A percentile compares a stretch with the other conserved stretches of the same genome.
Conservation (phyloP, 176 grass and related monocot species). For the Phoenix dactylifera region DNA sequence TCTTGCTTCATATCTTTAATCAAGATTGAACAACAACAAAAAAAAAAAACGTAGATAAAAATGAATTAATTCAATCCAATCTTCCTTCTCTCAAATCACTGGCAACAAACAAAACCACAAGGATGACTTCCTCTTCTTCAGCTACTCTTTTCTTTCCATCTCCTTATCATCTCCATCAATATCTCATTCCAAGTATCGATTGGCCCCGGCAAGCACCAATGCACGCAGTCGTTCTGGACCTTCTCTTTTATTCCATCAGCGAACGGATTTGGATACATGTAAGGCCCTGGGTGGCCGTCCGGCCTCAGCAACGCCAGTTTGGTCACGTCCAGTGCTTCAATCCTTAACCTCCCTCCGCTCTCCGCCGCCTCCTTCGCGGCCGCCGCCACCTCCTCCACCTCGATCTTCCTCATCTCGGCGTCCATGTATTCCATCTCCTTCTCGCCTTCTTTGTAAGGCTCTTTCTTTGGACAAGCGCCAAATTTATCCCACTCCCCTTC, state of each 20-base stretch:
- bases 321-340: conserved; percentile 62
- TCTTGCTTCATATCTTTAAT: too few species aligned
- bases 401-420: conserved; percentile 40
- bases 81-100: too few species aligned
- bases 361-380: not conserved
- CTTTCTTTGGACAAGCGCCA: conserved; percentile 49
- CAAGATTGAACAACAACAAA: too few species aligned
- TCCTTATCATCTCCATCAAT: conserved; percentile 29
- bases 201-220: conserved; percentile 77
- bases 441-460: conserved; percentile 46
- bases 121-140: too few species aligned
- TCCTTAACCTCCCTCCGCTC: conserved; percentile 15
- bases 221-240: conserved; percentile 89
- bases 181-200: conserved; percentile 81
- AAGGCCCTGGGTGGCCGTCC: conserved; percentile 72
- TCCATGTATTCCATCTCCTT: conserved; percentile 57
- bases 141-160: conserved; percentile 1
- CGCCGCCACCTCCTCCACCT: conserved; percentile 36
- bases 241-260: conserved; percentile 13
- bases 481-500: conserved; percentile 86
- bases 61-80: too few species aligned
- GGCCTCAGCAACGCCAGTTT: conserved; percentile 51
- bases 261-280: conserved; percentile 65
- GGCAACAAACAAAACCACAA: too few species aligned
- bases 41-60: too few species aligned